phyloP scores from a whole-genome alignment of 2,329 filamentous ascomycete species.

The Cladobotryum mycophilum region DNA sequence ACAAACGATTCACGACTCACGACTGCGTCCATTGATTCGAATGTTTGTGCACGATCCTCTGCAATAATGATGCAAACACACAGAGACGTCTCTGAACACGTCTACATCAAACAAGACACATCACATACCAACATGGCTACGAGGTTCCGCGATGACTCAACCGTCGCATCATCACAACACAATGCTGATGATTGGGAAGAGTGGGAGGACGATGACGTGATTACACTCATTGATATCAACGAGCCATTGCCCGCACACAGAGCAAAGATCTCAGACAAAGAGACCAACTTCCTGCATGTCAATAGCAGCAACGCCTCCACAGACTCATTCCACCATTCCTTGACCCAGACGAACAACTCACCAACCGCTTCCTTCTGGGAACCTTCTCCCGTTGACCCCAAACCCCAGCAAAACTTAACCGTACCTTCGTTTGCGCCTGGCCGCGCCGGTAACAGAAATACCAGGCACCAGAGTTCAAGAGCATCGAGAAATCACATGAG shows the following conservation, averaged over 20 bases:
- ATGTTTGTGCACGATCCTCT: neutral
- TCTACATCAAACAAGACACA: slow-evolving; percentile 1
- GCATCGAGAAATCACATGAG: slow-evolving; percentile 32
- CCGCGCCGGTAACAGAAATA: slow-evolving; percentile 12
- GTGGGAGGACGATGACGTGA: slow-evolving; percentile 44
- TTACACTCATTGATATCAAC: slow-evolving; percentile 34
- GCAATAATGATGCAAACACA: slow-evolving; percentile 13
- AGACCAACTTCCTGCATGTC: neutral
- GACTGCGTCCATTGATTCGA: neutral
- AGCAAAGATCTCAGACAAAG: neutral
- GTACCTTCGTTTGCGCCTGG: slow-evolving; percentile 14
- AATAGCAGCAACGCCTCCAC: slow-evolving; percentile 3
- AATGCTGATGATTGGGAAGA: slow-evolving; percentile 45
- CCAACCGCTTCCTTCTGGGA: slow-evolving; percentile 4
- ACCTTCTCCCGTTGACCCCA: slow-evolving; percentile 4
- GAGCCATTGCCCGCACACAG: slow-evolving; percentile 23
- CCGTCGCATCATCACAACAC: slow-evolving; percentile 11
- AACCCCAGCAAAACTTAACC: slow-evolving; percentile 1
- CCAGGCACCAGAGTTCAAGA: slow-evolving; percentile 16
- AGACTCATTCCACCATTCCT: slow-evolving; percentile 5
- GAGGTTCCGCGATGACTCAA: slow-evolving; percentile 13
- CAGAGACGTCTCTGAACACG: slow-evolving; percentile 8
- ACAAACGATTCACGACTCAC: slow-evolving; percentile 3
- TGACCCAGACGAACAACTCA: slow-evolving; percentile 15
- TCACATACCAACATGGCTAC: slow-evolving; percentile 8